Evolutionary conservation across 2,329 filamentous ascomycete species (phyloP), one percentile per base, ranked within the genome.

Genomic region (Zymoseptoria ardabiliae): DNA sequence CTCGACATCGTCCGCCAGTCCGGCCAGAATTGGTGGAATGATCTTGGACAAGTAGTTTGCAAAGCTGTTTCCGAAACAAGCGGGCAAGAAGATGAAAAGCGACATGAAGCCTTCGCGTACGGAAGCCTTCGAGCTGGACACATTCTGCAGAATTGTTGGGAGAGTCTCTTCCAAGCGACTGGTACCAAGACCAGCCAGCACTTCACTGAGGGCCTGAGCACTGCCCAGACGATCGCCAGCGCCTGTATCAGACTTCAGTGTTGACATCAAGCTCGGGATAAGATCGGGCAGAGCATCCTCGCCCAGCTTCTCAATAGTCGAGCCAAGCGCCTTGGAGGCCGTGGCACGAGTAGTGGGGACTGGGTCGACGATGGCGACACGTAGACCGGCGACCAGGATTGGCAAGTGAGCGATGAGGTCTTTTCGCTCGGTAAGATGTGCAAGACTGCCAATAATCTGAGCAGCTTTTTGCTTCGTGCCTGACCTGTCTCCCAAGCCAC

Each of bases 21-120:
- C 95, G 65, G 91, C 86, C 64, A 99, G 81, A 69, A 99, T 97
- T 20, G 94, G 89, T 19, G 94, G 95, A 68, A 99, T 96, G 69
- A 99, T 96, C 72, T 87, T 91, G 76, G 87, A 90, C 62, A 99
- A 87, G 71, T 99, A 99, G 72, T 91, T 91, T 67, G 94, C 89
- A 71, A 99, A 99, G 74, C 92, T 96, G 81, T 99, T 99, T 70
- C 94, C 94, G 70, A 99, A 99, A 77, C 94, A 99, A 56, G 96
- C 94, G 11, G 94, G 94, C 78, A 99, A 85, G 83, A 97, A 99
- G 66, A 99, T 97, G 77, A 99, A 99, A 49, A 99, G 83, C 7
- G 94, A 97, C 94, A 99, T 99, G 79, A 99, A 99, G 52, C 94
- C 94, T 80, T 99, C 94, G 69, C 94, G 87, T 64, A 99, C 91